phyloP scores from a whole-genome alignment of 352 stramenopile species.

The Aphanomyces astaci region DNA sequence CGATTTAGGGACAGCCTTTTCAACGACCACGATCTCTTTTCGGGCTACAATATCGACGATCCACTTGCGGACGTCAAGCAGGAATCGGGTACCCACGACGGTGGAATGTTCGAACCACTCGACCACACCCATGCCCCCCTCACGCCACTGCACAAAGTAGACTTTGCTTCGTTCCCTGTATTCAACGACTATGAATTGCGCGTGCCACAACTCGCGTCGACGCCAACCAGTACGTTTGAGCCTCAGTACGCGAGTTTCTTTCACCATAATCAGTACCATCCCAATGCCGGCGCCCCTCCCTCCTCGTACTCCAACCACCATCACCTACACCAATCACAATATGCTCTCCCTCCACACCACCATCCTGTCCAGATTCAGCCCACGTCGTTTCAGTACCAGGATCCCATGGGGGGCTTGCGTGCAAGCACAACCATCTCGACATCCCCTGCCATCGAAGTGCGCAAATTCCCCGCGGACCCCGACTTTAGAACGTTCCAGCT shows the following conservation, averaged over 20 bases:
- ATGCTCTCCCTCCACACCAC: background rate
- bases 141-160: constrained; percentile 13
- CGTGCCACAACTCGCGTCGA: constrained; percentile 6
- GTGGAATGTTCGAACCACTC: constrained; percentile 9
- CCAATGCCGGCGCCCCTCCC: background rate
- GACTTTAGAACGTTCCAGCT: constrained; percentile 7
- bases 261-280: background rate
- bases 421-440: background rate
- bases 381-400: background rate
- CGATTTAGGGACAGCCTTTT: background rate
- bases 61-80: constrained; percentile 5
- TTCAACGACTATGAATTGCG: constrained; percentile 18
- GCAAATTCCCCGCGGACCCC: background rate
- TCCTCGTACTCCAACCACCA: background rate
- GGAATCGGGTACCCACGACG: background rate
- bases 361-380: background rate
- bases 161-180: background rate
- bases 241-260: background rate
- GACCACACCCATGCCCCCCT: background rate
- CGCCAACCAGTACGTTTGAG: background rate
- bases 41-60: background rate
- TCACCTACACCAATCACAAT: background rate
- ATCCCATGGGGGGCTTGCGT: background rate
- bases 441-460: constrained; percentile 3
- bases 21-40: constrained; percentile 11